Base-by-base conservation (phyloP, 768 basidiomycete genomes). In the Coprinopsis cinerea region DNA sequence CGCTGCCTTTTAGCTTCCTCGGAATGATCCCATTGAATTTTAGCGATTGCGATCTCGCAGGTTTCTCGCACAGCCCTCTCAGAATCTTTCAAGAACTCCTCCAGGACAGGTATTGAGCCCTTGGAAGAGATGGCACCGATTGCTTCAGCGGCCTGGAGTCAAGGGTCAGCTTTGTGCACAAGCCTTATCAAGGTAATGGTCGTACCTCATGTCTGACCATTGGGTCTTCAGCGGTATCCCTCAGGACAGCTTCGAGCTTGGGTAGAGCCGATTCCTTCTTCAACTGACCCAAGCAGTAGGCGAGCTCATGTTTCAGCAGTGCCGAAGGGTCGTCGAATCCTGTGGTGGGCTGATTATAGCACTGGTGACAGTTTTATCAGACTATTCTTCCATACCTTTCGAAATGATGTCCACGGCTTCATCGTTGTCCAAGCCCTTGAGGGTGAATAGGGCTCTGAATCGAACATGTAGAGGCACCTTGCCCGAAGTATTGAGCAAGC, bases 171-270 rank as follows among this genome's bases (percentile, higher is more conserved):
- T 28, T n/a, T 26, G 23, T 53, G 49, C n/a, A 51, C n/a, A 37
- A 45, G 45, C 41, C 32, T 24, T 11, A 18, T 25, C 27, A 24
- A 13, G 44, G 32, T 23, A 30, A 39, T 24, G 17, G 46, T 58
- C 73, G 51, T 57, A 89, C 92, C 78, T 99, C 96, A 69, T 99
- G 96, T 48, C 96, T 76, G 53, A 98, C 96, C 96, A 99, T 99
- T 0, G 92, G 85, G 64, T 95, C 88, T 63, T 94, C 85, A 15
- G 72, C 61, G 34, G 64, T 61, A 60, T 92, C 74, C 54, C 77
- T 72, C 30, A 99, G 75, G 3, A 94, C 88, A 2, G 71, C 66
- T 62, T 90, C 86, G 3, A 99, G 80, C 15, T 78, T 76, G 4
- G 92, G 85, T 10, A 98, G 71, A 0, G 95, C 96, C 2, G 74